Conservation (phyloP, 148 eudicot genomes). For the Polygonum aviculare region DNA sequence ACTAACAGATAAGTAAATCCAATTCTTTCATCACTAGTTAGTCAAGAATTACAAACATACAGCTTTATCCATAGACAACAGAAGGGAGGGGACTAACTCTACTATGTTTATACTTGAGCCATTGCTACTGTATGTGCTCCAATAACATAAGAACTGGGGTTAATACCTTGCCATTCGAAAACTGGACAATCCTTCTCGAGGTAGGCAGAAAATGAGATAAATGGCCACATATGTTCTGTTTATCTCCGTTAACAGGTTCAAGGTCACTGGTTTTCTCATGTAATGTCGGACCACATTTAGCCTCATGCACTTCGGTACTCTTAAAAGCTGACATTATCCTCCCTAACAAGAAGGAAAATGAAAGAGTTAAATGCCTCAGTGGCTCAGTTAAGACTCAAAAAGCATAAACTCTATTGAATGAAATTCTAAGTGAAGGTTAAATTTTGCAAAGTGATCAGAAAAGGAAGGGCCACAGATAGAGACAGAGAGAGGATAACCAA, state of each 20-base stretch:
- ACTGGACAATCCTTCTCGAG: conserved; percentile 91
- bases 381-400: neutral
- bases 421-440: neutral
- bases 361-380: neutral
- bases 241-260: conserved; percentile 18
- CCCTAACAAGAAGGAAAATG: conserved; percentile 26
- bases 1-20: neutral
- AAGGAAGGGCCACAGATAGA: neutral
- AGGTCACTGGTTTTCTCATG: conserved; percentile 19
- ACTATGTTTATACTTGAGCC: neutral
- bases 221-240: conserved; percentile 25
- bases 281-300: conserved; percentile 15
- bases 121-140: neutral
- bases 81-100: neutral
- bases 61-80: neutral
- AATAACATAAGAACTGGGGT: neutral
- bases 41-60: neutral
- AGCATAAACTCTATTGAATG: neutral
- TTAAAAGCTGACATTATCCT: conserved; percentile 59
- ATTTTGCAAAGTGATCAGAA: neutral
- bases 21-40: neutral
- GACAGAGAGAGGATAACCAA: neutral
- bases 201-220: conserved; percentile 82
- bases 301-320: conserved; percentile 28
- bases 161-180: conserved; percentile 86